Conservation (phyloP, 805 yeast genomes). For the Cephaloascus fragrans region DNA sequence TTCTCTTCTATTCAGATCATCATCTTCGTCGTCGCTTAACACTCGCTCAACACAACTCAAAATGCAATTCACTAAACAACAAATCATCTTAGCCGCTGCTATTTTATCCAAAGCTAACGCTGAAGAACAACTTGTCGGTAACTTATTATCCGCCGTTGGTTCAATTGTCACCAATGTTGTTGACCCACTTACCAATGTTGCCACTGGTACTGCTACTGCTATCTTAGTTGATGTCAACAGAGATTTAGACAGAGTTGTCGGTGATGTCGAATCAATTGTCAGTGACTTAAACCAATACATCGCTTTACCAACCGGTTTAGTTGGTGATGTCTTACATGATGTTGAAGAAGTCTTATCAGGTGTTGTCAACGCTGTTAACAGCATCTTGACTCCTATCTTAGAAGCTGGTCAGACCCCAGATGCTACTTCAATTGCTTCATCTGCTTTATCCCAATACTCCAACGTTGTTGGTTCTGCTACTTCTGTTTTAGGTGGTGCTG, state of each 20-base stretch:
- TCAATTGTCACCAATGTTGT: neutral
- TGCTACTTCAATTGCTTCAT: neutral
- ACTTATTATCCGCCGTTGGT: neutral
- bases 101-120: neutral
- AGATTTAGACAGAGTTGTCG: constrained; percentile 1
- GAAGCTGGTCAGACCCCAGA: neutral
- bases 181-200: neutral
- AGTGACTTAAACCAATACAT: neutral
- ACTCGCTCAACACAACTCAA: neutral
- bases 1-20: neutral
- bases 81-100: neutral
- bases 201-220: neutral
- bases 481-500: neutral
- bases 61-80: neutral
- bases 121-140: neutral
- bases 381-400: constrained; percentile 1
- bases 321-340: neutral
- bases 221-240: neutral
- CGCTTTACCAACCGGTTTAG: neutral
- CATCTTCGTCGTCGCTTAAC: neutral
- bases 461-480: neutral
- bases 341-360: constrained; percentile 1
- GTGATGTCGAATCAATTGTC: constrained; percentile 5
- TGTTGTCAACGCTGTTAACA: neutral
- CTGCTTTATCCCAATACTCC: neutral